A percentile compares a stretch with the other conserved stretches of the same genome.
Evolutionary conservation across 1,284 basidiomycete genomes (phyloP).

Genomic region (Ceratobasidium sp.): DNA sequence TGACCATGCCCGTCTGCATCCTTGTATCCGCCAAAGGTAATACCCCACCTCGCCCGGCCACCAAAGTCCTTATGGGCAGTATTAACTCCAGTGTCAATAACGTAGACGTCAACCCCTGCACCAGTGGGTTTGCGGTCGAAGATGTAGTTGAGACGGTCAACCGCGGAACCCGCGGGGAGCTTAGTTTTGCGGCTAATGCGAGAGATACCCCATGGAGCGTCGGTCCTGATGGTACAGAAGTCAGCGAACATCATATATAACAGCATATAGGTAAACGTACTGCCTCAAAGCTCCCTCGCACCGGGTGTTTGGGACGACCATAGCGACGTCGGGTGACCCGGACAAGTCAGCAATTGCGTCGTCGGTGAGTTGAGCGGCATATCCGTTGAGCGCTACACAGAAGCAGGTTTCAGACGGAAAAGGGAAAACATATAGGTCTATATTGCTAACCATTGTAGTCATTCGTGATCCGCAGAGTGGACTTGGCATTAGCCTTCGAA

Average conservation of each 20-base stretch:
- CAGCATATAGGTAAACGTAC: neutral
- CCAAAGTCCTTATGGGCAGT: conserved; percentile 70
- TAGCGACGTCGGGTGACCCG: conserved; percentile 33
- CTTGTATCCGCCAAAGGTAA: conserved; percentile 66
- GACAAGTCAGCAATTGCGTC: conserved; percentile 36
- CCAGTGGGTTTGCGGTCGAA: conserved; percentile 53
- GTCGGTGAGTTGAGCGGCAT: conserved; percentile 41
- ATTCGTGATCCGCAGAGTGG: conserved; percentile 2
- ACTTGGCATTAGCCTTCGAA: conserved; percentile 1
- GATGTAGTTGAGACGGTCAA: neutral
- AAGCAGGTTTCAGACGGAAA: neutral
- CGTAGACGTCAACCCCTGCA: conserved; percentile 69
- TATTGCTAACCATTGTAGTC: conserved; percentile 18
- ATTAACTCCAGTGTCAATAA: conserved; percentile 65
- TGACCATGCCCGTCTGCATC: conserved; percentile 48
- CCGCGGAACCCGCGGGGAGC: conserved; percentile 2
- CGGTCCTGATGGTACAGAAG: conserved; percentile 8
- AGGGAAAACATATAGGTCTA: neutral
- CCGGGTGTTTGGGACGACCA: conserved; percentile 43
- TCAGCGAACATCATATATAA: neutral
- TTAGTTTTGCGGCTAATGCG: conserved; percentile 28
- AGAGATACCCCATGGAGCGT: conserved; percentile 36
- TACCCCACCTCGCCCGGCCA: conserved; percentile 68
- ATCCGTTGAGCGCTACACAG: conserved; percentile 30
- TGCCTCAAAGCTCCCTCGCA: neutral